Evolutionary conservation across 495 filamentous ascomycete species (phyloP).

Genomic region (Penicillium mononematosum): DNA sequence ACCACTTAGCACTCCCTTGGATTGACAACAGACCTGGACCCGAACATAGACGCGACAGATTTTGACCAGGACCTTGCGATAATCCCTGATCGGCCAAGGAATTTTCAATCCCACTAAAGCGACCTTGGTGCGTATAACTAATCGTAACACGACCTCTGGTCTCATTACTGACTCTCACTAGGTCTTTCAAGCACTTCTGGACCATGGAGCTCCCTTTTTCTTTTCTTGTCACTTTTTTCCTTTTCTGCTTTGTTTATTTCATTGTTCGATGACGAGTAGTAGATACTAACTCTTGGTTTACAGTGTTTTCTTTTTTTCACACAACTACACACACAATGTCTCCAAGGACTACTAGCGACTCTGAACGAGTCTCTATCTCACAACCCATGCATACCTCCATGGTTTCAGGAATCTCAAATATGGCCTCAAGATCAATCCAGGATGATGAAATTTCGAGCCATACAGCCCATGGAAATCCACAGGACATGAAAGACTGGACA

Average conservation of each 20-base stretch:
- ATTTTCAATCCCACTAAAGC: constrained; percentile 3
- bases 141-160: background rate
- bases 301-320: constrained; percentile 23
- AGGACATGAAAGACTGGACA: constrained; percentile 44
- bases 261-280: constrained; percentile 15
- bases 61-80: constrained; percentile 7
- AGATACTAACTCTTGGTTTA: constrained; percentile 42
- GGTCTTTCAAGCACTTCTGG: constrained; percentile 23
- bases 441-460: constrained; percentile 51
- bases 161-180: constrained; percentile 20
- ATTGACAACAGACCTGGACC: constrained; percentile 14
- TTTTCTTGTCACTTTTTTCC: constrained; percentile 13
- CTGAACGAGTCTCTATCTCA: constrained; percentile 38
- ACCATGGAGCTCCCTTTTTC: constrained; percentile 24
- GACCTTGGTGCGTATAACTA: constrained; percentile 20
- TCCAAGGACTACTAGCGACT: constrained; percentile 38
- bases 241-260: constrained; percentile 12
- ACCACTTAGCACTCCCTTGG: constrained; percentile 4
- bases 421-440: constrained; percentile 45
- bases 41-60: background rate
- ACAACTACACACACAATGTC: constrained; percentile 36
- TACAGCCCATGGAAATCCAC: constrained; percentile 37
- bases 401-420: constrained; percentile 41
- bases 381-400: constrained; percentile 41
- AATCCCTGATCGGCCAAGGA: constrained; percentile 8